These are phyloP conservation scores for Telopea speciosissima DNA, from an alignment of 177 flowering plant genomes.

Conservation along the genomic window DNA sequence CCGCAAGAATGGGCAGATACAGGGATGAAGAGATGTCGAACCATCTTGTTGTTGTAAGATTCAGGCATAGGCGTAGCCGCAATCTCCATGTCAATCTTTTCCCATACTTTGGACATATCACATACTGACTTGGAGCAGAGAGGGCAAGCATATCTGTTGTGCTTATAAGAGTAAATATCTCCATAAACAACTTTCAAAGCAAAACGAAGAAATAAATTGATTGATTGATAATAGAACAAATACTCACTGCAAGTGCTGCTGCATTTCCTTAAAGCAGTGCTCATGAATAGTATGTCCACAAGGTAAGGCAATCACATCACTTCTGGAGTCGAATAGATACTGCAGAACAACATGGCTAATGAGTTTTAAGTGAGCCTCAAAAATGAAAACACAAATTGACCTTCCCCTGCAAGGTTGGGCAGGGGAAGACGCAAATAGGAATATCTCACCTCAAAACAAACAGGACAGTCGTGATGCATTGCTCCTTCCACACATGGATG, in stretches of 20 bases:
- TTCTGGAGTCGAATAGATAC: slow-evolving; percentile 76
- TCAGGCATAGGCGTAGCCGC: slow-evolving; percentile 95
- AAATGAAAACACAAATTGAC: not conserved
- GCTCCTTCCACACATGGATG: slow-evolving; percentile 97
- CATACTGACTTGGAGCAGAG: slow-evolving; percentile 92
- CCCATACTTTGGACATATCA: slow-evolving; percentile 98
- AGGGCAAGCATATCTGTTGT: slow-evolving; percentile 80
- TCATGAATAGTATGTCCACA: slow-evolving; percentile 96
- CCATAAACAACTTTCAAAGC: not conserved
- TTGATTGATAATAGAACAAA: not conserved
- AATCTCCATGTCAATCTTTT: slow-evolving; percentile 74
- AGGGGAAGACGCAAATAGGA: too few species aligned
- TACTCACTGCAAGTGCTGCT: slow-evolving; percentile 79
- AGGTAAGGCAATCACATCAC: slow-evolving; percentile 58
- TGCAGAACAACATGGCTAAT: slow-evolving; percentile 26
- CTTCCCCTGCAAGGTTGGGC: not conserved
- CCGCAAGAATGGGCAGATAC: not conserved
- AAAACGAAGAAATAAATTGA: not conserved
- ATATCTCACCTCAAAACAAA: slow-evolving; percentile 78
- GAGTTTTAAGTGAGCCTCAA: not conserved
- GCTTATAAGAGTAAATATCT: slow-evolving; percentile 1
- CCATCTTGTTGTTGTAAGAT: slow-evolving; percentile 59
- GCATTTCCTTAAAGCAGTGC: slow-evolving; percentile 85
- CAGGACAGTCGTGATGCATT: slow-evolving; percentile 95
- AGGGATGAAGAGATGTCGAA: slow-evolving; percentile 12